Evolutionary conservation across 805 yeast genomes (phyloP).

Genomic region (Metschnikowia chrysomelidarum): DNA sequence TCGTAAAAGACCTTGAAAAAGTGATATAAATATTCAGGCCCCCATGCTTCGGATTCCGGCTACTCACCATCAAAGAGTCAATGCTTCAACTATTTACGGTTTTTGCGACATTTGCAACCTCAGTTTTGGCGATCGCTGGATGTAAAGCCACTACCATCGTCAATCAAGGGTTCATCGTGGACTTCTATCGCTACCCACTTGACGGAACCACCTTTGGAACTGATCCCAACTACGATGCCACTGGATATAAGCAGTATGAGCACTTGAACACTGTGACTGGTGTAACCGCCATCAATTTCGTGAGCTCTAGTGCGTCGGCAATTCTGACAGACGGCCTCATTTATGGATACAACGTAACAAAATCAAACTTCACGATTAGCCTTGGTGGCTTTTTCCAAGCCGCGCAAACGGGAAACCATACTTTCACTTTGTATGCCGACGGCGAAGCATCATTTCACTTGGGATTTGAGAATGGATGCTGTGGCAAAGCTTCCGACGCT

Average conservation of each 20-base stretch:
- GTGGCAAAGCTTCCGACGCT: conserved; percentile 8
- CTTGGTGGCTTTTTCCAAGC: conserved; percentile 14
- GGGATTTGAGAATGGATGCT: conserved; percentile 12
- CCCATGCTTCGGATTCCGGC: too few species aligned
- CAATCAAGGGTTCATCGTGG: background rate
- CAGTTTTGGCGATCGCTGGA: too few species aligned
- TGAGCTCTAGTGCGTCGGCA: background rate
- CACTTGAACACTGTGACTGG: conserved; percentile 2
- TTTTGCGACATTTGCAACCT: too few species aligned
- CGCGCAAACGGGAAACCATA: conserved; percentile 8
- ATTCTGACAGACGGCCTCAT: background rate
- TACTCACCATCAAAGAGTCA: too few species aligned
- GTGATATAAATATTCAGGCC: too few species aligned
- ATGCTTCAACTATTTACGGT: too few species aligned
- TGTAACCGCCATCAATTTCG: conserved; percentile 1
- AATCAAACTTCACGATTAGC: conserved; percentile 8
- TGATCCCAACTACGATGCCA: conserved; percentile 2
- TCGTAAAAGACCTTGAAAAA: too few species aligned
- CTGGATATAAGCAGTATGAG: conserved; percentile 4
- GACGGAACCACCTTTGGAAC: background rate
- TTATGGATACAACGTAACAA: conserved; percentile 3
- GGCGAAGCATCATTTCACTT: conserved; percentile 15
- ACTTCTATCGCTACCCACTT: conserved; percentile 2
- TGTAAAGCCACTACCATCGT: background rate
- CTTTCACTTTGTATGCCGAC: conserved; percentile 10